A percentile compares a stretch with the other conserved stretches of the same genome.
Conservation (phyloP, 1,284 basidiomycete species). For the Malassezia vespertilionis region DNA sequence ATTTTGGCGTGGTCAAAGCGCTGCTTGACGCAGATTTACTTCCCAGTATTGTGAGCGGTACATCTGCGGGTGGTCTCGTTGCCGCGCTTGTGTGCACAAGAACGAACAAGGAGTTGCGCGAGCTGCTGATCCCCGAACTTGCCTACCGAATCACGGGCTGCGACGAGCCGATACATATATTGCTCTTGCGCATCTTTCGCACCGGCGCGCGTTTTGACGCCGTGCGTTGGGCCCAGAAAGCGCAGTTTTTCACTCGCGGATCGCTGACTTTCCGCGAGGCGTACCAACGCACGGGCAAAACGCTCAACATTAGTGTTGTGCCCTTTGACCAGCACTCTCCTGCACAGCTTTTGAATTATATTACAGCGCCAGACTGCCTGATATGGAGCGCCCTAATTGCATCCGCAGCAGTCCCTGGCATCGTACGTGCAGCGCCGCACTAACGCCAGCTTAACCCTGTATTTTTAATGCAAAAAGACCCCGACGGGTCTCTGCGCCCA, state of each 20-base stretch:
- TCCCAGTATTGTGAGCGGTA: conserved; percentile 77
- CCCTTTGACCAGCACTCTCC: conserved; percentile 81
- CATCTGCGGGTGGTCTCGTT: conserved; percentile 75
- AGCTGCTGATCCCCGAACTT: conserved; percentile 50
- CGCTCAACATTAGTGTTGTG: conserved; percentile 88
- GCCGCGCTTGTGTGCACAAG: conserved; percentile 66
- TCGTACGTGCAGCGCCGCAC: background rate
- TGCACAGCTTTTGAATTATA: conserved; percentile 86
- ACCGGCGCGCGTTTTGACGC: conserved; percentile 92
- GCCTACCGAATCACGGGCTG: conserved; percentile 83
- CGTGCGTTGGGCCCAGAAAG: conserved; percentile 65
- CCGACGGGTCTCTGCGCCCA: conserved; percentile 69
- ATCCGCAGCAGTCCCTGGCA: conserved; percentile 43
- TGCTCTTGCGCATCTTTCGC: conserved; percentile 67
- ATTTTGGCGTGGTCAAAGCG: conserved; percentile 81
- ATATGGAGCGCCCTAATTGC: conserved; percentile 53
- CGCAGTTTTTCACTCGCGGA: conserved; percentile 79
- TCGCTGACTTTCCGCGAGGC: conserved; percentile 93
- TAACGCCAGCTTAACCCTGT: conserved; percentile 51
- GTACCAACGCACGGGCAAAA: conserved; percentile 73
- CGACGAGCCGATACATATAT: conserved; percentile 58
- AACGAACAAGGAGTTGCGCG: conserved; percentile 74
- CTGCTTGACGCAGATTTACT: conserved; percentile 76
- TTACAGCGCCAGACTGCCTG: conserved; percentile 77
- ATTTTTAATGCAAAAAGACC: conserved; percentile 83